A percentile compares a stretch with the other conserved stretches of the same genome.
Conservation (phyloP, 2,329 filamentous ascomycete genomes). For the Trichoderma asperellum region DNA sequence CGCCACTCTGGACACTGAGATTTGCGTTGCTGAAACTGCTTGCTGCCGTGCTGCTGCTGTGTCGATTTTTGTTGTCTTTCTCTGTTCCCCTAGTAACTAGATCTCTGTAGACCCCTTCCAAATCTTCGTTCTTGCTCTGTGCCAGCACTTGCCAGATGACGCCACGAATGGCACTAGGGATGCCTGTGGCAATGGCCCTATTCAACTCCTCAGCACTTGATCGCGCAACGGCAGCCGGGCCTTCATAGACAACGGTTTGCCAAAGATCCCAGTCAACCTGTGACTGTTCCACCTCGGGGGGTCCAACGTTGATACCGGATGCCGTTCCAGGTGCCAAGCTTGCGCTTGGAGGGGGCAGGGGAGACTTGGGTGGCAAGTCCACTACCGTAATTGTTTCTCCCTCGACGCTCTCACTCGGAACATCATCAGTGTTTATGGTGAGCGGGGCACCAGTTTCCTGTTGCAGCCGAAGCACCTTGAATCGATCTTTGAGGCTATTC, state of each 20-base stretch:
- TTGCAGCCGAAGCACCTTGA: slow-evolving; percentile 75
- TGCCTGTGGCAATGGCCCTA: slow-evolving; percentile 86
- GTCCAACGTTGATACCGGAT: slow-evolving; percentile 76
- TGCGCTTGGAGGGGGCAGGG: slow-evolving; percentile 67
- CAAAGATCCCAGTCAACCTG: slow-evolving; percentile 99
- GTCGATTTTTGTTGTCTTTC: slow-evolving; percentile 67
- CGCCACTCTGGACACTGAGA: slow-evolving; percentile 62
- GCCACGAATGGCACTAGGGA: slow-evolving; percentile 92
- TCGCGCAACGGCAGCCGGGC: slow-evolving; percentile 82
- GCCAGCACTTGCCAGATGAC: slow-evolving; percentile 98
- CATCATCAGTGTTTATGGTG: slow-evolving; percentile 58
- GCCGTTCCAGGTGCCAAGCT: slow-evolving; percentile 83
- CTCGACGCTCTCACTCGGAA: slow-evolving; percentile 40
- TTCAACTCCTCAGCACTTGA: slow-evolving; percentile 90
- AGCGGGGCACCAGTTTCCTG: slow-evolving; percentile 67
- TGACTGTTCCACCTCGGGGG: slow-evolving; percentile 68
- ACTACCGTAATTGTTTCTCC: slow-evolving; percentile 37
- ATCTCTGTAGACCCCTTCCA: slow-evolving; percentile 85
- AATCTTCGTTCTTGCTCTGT: slow-evolving; percentile 89
- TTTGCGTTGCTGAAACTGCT: slow-evolving; percentile 59
- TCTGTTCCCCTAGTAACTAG: slow-evolving; percentile 79
- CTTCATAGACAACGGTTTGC: slow-evolving; percentile 95
- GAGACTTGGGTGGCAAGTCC: slow-evolving; percentile 47
- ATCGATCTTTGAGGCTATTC: slow-evolving; percentile 75
- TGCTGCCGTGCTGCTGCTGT: slow-evolving; percentile 57